Percentiles rank a stretch among this genome's conserved stretches.
These are phyloP conservation scores for Botrytis fabae DNA, from an alignment of 2,329 filamentous ascomycete genomes.

Conservation along the genomic window DNA sequence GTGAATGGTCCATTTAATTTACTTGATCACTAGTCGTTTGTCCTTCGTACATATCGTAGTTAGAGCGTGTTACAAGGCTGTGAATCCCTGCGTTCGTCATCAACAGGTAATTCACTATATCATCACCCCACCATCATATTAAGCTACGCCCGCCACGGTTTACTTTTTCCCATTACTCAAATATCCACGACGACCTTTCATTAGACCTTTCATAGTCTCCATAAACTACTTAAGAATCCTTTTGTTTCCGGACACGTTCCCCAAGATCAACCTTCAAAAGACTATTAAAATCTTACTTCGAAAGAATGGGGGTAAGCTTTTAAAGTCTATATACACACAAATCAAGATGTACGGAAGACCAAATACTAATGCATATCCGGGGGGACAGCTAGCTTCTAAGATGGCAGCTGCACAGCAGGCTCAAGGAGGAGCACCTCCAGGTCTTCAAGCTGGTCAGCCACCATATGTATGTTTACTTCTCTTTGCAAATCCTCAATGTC, in stretches of 20 bases:
- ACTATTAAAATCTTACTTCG: constrained; percentile 19
- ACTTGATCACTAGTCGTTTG: neutral
- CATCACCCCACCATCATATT: constrained; percentile 15
- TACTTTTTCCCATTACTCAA: neutral
- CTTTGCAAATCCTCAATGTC: too few relatives aligned
- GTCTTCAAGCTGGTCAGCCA: constrained; percentile 16
- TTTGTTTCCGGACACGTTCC: too few relatives aligned
- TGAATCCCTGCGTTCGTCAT: constrained; percentile 18
- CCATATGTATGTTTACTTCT: constrained; percentile 19
- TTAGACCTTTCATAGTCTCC: neutral
- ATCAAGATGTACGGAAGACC: constrained; percentile 18
- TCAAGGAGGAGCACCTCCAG: constrained; percentile 19
- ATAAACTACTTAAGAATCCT: neutral
- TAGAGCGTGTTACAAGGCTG: constrained; percentile 3
- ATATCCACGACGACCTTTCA: neutral
- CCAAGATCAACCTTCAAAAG: neutral
- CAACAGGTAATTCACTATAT: constrained; percentile 1
- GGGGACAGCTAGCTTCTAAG: constrained; percentile 21
- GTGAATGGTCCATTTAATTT: constrained; percentile 1
- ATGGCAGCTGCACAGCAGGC: constrained; percentile 23
- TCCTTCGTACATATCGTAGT: neutral
- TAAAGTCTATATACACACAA: constrained; percentile 6
- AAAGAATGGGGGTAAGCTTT: constrained; percentile 25
- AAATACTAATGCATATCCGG: constrained; percentile 20
- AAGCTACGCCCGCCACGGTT: constrained; percentile 7